Evolutionary conservation across 176 grass and related monocot species (phyloP), one percentile per base, ranked within the genome.

Genomic region (Tillandsia leiboldiana): DNA sequence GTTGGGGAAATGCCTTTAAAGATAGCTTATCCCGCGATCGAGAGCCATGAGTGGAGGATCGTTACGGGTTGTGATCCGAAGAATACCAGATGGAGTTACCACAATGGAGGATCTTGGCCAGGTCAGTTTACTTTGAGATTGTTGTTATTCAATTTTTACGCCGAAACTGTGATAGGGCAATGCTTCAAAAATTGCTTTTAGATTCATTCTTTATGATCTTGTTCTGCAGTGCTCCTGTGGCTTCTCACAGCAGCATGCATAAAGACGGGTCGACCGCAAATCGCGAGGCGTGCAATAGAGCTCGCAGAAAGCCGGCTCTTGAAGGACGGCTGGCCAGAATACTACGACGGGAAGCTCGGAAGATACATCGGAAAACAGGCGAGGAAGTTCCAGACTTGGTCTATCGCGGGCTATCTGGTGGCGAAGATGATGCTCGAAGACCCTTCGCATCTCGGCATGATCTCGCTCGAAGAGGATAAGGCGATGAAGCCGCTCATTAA

Each of bases 291-390:
- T 42, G 91, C 91, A 53, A 87, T 96, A 57, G 82, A 85, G 72
- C 72, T 86, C 52, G 85, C 85, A 14, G 91, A 96, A 75, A 76
- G 80, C 53, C 84, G 79, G 70, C 71, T 96, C 13, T 79, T 79
- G 48, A 96, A 96, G 63, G 91, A 96, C 70, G 83, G 84, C 63
- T 96, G 91, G 91, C 91, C 91, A n/a, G 91, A 96, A 54, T 96
- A 96, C 27, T 96, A 96, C n/a, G 91, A 96, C 27, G 91, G 91
- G 7, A 96, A 88, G 53, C 84, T 91, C 6, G 91, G 91, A 53
- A 82, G 88, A 52, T 96, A 88, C 65, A 12, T 96, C 2, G 91
- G 91, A 17, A 96, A 96, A 86, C 91, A 96, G 53, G 91, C 91
- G 0, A 78, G 91, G 64, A 96, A 91, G 76, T 91, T 83, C 26